Evolutionary conservation across 805 yeast genomes (phyloP), one percentile per base, ranked within the genome.

Genomic region (Cephaloascus fragrans): DNA sequence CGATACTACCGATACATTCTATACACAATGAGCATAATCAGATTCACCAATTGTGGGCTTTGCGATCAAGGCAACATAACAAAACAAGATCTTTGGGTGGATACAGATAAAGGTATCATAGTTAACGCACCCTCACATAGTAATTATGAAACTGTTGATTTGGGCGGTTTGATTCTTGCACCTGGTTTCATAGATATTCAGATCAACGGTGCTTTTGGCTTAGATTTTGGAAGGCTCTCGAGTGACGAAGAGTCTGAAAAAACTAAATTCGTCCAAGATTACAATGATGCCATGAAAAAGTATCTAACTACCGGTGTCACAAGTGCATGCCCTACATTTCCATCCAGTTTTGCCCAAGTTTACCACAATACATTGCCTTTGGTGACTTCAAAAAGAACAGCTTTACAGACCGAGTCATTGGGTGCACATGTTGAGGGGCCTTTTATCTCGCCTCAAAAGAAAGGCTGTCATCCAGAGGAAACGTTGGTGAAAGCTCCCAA

Each of bases 381-480:
- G 19, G 59, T 72, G 42, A 55, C 55, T 16, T 56, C 58, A 26
- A 52, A 61, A 10, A 52, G 73, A 29, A 45, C 53, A 2, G 20
- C 46, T 26, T 44, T 47, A 36, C 61, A 55, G 49, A 49, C 67
- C 14, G 77, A 71, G 47, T 62, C 70, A 3, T 55, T 75, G 40
- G 81, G 81, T 9, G 76, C 76, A n/a, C 81, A 75, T 49, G 54
- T 71, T 32, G 81, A 75, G 46, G 81, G 81, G 4, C 81, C 81
- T 5, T 73, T 75, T 49, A 65, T 75, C 42, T 71, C 68, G 39
- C 53, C 59, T 31, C 49, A 55, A 35, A 71, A 71, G 47, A 69
- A 66, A 46, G 77, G 77, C 3, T 71, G 77, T 44, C 77, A 71
- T 45, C 73, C 73, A 2, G 57, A 56, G 12, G 69, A 62, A 41